phyloP scores from a whole-genome alignment of 305 asterid genomes.

The Fraxinus nigra region DNA sequence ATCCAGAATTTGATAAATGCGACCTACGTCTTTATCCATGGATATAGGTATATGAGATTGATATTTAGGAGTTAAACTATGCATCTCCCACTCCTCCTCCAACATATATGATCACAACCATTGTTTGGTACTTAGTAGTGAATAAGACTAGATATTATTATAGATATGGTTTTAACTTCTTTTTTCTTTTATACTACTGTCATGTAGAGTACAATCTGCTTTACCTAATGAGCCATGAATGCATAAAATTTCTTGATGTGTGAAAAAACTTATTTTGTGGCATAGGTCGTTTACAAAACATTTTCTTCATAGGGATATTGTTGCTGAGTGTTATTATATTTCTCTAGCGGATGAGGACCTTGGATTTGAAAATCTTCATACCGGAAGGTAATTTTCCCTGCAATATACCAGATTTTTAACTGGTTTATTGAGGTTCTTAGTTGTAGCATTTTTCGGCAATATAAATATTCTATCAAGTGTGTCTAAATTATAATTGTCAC shows the following conservation, averaged over 20 bases:
- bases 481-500: background rate
- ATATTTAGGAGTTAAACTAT: background rate
- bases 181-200: background rate
- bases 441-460: background rate
- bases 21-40: background rate
- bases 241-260: background rate
- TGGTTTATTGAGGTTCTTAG: background rate
- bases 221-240: background rate
- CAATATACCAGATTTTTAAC: background rate
- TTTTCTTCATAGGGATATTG: constrained; percentile 87
- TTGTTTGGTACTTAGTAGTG: background rate
- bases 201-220: background rate
- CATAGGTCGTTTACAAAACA: constrained; percentile 92
- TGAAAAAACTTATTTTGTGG: constrained; percentile 3
- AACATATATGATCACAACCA: background rate
- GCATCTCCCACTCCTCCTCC: background rate
- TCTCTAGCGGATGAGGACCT: constrained; percentile 87
- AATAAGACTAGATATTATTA: background rate
- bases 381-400: constrained; percentile 20
- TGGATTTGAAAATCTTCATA: constrained; percentile 23
- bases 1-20: background rate
- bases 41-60: background rate
- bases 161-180: background rate
- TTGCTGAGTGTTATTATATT: constrained; percentile 76
- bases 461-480: background rate